phyloP scores from a whole-genome alignment of 176 grass and related monocot genomes.

The Raddia distichophylla region DNA sequence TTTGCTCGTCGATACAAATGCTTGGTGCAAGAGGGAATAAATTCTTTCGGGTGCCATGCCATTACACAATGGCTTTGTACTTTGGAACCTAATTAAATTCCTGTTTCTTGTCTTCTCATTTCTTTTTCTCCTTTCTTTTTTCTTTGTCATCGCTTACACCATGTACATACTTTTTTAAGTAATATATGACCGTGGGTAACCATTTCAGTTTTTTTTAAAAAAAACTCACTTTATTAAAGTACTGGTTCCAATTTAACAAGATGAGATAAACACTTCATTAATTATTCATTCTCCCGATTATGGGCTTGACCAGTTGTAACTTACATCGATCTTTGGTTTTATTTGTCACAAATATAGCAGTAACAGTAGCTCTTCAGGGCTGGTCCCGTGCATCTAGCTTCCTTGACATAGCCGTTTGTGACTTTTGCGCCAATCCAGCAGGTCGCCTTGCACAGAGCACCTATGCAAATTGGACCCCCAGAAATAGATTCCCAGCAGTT shows the following conservation, averaged over 20 bases:
- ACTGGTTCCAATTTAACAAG: not conserved
- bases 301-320: not conserved
- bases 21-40: too few species aligned
- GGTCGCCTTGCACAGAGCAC: slow-evolving; percentile 11
- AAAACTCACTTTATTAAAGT: not conserved
- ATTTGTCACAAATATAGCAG: slow-evolving; percentile 18
- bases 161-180: too few species aligned
- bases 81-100: too few species aligned
- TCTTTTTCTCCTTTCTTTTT: too few species aligned
- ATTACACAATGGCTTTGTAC: too few species aligned
- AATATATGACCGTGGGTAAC: too few species aligned
- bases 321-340: not conserved
- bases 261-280: too few species aligned
- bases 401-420: not conserved
- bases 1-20: too few species aligned
- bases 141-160: too few species aligned
- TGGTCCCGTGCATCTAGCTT: not conserved
- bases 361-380: not conserved
- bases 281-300: not conserved
- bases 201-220: too few species aligned
- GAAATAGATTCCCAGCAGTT: not conserved
- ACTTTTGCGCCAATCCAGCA: not conserved
- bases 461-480: not conserved
- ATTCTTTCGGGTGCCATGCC: too few species aligned
- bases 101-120: too few species aligned